Evolutionary conservation across 1,284 basidiomycete species (phyloP), one percentile per base, ranked within the genome.

Genomic region (Schizopora paradoxa): DNA sequence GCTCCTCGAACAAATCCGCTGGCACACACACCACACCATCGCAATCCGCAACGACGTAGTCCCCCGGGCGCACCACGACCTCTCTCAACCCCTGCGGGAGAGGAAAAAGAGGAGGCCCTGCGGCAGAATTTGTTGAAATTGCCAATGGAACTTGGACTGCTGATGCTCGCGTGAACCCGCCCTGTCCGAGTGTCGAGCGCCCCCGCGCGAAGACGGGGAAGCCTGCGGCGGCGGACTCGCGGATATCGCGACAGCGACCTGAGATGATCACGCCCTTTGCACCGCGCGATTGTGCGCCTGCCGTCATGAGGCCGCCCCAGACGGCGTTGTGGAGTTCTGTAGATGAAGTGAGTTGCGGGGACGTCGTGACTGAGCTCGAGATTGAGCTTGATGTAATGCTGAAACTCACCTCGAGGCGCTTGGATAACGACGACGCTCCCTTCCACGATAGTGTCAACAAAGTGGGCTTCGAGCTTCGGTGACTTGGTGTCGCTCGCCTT

Each of bases 261-360:
- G 82, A 85, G 45, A 95, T 82, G 39, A 95, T 70, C 27, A 89
- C 87, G 5, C 88, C 91, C 13, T 72, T 66, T 4, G 81, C 81
- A 18, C 74, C 75, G 33, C 82, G 76, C 10, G 76, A 69, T 57
- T 81, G 76, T 0, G 91, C 90, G 13, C 90, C 84, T 0, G 87
- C 84, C 1, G 88, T 85, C 88, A 95, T 91, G 26, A 95, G 74
- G 2, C 91, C 92, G 6, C 92, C 92, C 87, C 92, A 93, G 0
- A 91, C 85, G 1, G 91, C 91, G 53, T 86, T 91, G 61, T 86
- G 88, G 36, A 73, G 68, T 52, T 81, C 87, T 91, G 61, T 41
- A 41, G 14, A 43, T 1, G 29, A 23, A 4, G 40, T 26, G 25
- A 32, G 7, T 18, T 6, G 6, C 16, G 16, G 31, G 29, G 41